Percentiles rank a stretch among this genome's conserved stretches.
Evolutionary conservation across 257 asterid genomes (phyloP).

Genomic region (Agastache rugosa): DNA sequence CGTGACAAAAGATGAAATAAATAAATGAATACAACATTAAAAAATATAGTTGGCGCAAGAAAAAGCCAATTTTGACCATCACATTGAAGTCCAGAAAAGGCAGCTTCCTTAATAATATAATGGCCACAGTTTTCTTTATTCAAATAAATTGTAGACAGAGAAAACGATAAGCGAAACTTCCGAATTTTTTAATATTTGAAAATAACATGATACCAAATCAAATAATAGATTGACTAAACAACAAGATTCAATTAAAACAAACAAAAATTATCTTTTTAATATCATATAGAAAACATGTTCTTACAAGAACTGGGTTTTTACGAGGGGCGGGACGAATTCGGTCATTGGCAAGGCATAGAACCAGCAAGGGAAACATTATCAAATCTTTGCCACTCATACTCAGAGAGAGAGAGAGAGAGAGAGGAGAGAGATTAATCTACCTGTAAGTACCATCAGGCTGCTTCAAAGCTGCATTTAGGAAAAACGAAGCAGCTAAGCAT

Average conservation of each 20-base stretch:
- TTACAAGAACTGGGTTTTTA: conserved; percentile 24
- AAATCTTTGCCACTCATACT: background rate
- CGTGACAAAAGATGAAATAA: background rate
- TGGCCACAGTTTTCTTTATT: background rate
- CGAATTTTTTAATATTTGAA: background rate
- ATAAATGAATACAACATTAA: background rate
- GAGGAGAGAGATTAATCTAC: conserved; percentile 40
- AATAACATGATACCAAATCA: background rate
- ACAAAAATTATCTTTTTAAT: background rate
- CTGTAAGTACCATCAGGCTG: conserved; percentile 95
- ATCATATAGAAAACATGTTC: background rate
- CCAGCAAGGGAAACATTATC: background rate
- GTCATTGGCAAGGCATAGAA: background rate
- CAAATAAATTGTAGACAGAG: background rate
- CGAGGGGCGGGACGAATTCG: background rate
- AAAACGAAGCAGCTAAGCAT: conserved; percentile 92
- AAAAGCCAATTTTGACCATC: conserved; percentile 22
- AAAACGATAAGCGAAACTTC: conserved; percentile 27
- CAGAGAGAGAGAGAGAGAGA: background rate
- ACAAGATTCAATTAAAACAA: background rate
- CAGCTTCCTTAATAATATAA: background rate
- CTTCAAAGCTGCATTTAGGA: conserved; percentile 93
- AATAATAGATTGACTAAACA: background rate
- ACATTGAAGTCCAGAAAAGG: conserved; percentile 15
- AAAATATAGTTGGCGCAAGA: conserved; percentile 13